Base-by-base conservation (phyloP, 2,329 filamentous ascomycete genomes). In the Epichloe typhina region DNA sequence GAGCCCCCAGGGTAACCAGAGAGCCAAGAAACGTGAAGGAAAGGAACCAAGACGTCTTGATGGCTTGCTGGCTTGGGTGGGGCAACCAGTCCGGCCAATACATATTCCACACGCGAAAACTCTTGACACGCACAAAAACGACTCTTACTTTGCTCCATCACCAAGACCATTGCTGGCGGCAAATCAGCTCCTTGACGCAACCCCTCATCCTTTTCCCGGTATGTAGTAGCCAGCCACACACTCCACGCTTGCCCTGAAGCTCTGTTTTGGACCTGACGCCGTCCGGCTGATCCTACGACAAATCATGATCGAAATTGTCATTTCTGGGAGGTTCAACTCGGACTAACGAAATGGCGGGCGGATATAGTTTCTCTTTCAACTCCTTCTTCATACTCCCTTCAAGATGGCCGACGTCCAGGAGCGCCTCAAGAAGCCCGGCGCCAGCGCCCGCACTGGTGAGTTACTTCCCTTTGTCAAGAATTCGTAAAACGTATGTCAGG, bases 381-480 rank as follows among this genome's bases (percentile, higher is more conserved):
- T 59, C 56, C n/a, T n/a, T n/a, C 58, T 59, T 58, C 60, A 62
- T 58, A 62, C 59, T 59, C 57, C 26, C 36, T 38, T 55, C 68
- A 72, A 57, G 63, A 78, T 78, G 74, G 69, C 71, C 63, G 75
- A 77, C 64, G 64, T 78, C 59, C 75, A 78, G 69, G 75, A 78
- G 69, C 72, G 75, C 61, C 72, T 78, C 62, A 78, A 77, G 74
- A 78, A 78, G 74, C 74, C 77, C 57, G 74, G 73, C 66, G 59
- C 61, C 60, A 60, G 62, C 54, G 73, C 73, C 64, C 73, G 74
- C 69, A 87, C 83, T 72, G 84, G 84, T 87, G 80, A 64, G 83
- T 80, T 12, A 50, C 26, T 8, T 26, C 19, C n/a, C 11, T 13
- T 9, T 3, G 8, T 36, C n/a, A 11, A 38, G n/a, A n/a, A 23